A percentile compares a stretch with the other conserved stretches of the same genome.
phyloP scores from a whole-genome alignment of 2,329 filamentous ascomycete species.

The Orbilia javanica region DNA sequence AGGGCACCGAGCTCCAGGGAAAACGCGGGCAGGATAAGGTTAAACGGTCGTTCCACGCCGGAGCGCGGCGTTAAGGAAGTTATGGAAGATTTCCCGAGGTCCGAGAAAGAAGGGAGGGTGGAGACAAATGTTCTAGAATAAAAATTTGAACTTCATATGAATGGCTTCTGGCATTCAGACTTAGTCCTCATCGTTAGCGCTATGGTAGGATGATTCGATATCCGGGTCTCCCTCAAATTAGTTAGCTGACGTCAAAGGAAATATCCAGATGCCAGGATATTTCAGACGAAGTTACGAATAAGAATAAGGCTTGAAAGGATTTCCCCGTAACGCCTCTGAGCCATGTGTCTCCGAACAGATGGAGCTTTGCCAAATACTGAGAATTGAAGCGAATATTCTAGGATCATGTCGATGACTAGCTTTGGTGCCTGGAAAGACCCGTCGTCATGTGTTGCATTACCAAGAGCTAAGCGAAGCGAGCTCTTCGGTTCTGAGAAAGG shows the following conservation, averaged over 20 bases:
- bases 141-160: background rate
- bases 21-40: conserved; percentile 3
- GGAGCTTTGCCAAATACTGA: conserved; percentile 42
- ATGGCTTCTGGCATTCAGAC: background rate
- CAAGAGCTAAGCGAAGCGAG: conserved; percentile 41
- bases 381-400: conserved; percentile 18
- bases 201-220: too few species aligned
- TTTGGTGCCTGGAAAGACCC: conserved; percentile 17
- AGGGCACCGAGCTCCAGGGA: conserved; percentile 29
- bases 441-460: conserved; percentile 34
- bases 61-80: conserved; percentile 6
- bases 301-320: background rate
- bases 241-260: background rate
- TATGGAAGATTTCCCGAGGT: conserved; percentile 32
- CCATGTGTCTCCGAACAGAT: conserved; percentile 7
- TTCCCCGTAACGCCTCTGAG: conserved; percentile 6
- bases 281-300: conserved; percentile 42
- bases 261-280: conserved; percentile 15
- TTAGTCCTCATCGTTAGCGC: background rate
- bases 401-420: background rate
- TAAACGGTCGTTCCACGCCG: conserved; percentile 40
- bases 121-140: conserved; percentile 18
- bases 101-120: conserved; percentile 27
- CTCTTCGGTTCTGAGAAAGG: conserved; percentile 33
- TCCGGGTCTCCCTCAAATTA: conserved; percentile 4